A percentile compares a stretch with the other conserved stretches of the same genome.
phyloP scores from a whole-genome alignment of 2,329 filamentous ascomycete species.

The Apiospora hydei region DNA sequence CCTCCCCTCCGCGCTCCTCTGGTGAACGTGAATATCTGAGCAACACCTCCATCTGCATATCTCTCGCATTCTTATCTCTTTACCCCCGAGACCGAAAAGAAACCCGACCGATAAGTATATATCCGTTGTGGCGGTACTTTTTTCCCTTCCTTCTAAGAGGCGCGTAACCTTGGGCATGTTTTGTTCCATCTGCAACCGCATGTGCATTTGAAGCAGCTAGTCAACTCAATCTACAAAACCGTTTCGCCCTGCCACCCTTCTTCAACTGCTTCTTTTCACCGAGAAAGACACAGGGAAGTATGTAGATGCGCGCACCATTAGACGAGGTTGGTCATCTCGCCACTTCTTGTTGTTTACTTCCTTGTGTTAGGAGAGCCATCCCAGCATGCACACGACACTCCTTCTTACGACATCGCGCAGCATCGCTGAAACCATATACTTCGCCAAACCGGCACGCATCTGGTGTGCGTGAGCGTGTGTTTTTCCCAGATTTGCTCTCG shows the following conservation, averaged over 20 bases:
- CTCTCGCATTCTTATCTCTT: background rate
- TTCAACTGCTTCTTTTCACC: conserved; percentile 8
- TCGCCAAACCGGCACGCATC: background rate
- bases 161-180: conserved; percentile 14
- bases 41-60: background rate
- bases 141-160: background rate
- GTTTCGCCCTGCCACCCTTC: background rate
- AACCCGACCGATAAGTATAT: background rate
- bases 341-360: background rate
- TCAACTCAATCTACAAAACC: background rate
- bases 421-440: conserved; percentile 1
- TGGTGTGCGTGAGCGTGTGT: background rate
- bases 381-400: background rate
- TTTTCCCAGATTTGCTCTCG: conserved; percentile 2
- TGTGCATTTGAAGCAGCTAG: background rate
- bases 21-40: background rate
- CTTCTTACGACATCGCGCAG: conserved; percentile 19
- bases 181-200: background rate
- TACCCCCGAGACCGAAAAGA: background rate
- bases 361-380: background rate
- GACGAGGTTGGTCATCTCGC: background rate
- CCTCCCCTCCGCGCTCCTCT: background rate
- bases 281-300: background rate
- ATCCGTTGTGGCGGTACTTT: background rate
- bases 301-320: background rate